phyloP scores from a whole-genome alignment of 2,329 filamentous ascomycete genomes.

The Phyllosticta citribraziliensis region DNA sequence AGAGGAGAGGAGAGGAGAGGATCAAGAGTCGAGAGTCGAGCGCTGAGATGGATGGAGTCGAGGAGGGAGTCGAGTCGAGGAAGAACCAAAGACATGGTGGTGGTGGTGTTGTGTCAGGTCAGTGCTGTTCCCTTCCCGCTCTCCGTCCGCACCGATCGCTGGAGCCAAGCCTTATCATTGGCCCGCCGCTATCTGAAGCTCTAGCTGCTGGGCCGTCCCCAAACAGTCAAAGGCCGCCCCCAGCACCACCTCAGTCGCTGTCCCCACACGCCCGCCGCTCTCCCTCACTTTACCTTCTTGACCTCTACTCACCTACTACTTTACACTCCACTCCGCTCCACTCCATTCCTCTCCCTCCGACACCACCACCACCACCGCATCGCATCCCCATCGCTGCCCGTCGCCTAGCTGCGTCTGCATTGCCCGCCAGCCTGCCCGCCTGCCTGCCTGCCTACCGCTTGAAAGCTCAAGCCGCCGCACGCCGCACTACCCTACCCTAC shows the following conservation, averaged over 20 bases:
- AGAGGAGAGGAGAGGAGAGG: too few species aligned
- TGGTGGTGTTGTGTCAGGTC: too few species aligned
- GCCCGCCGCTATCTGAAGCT: background rate
- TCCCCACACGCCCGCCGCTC: background rate
- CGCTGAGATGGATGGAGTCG: too few species aligned
- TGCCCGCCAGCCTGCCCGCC: background rate
- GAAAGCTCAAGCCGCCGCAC: background rate
- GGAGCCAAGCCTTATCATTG: background rate
- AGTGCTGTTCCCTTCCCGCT: background rate
- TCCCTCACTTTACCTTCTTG: background rate
- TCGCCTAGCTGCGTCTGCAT: background rate
- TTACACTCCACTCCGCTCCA: too few species aligned
- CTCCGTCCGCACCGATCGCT: background rate
- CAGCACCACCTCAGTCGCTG: background rate
- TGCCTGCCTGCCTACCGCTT: background rate
- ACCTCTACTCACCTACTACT: background rate
- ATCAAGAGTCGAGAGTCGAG: too few species aligned
- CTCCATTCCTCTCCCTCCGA: background rate
- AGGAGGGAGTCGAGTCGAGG: too few species aligned
- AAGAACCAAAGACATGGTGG: too few species aligned
- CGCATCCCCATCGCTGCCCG: background rate
- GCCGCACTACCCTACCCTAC: background rate
- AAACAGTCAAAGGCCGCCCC: background rate
- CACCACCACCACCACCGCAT: background rate
- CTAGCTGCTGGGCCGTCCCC: background rate